Base-by-base conservation (phyloP, 2,329 filamentous ascomycete species). In the Neoascochyta sp. region DNA sequence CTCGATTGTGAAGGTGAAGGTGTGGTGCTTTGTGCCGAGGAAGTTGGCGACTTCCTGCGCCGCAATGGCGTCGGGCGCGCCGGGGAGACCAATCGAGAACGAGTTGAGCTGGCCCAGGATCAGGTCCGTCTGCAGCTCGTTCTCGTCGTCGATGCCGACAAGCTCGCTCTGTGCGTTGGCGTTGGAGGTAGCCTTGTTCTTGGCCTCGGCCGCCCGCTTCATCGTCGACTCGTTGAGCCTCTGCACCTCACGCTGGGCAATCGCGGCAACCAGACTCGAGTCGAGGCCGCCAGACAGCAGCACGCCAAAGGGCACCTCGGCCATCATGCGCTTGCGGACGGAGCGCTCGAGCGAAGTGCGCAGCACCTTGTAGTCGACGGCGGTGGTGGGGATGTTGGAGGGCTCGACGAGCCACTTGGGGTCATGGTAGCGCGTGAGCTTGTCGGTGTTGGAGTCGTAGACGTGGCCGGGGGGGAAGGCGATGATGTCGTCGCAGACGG, bases 1-100 rank as follows among this genome's bases (percentile, higher is more conserved):
- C 65, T 98, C 86, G 34, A 98, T 83, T 40, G 92, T 96, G 66
- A 98, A 98, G 32, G 89, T 96, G 75, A 98, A 93, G 55, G 88
- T 86, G 68, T 98, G 88, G 66, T 98, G 92, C 72, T 92, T 93
- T 34, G 92, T 98, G 57, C 92, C 93, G 22, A 98, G 79, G 74
- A 94, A 98, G 64, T 90, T 85, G 57, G 92, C 92, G 11, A 95
- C 92, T 68, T 95, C 86, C 34, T 89, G 71, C 11, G 92, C 92
- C 25, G 92, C 92, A 65, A 84, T 80, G 58, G 87, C 92, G 65
- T 98, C 92, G 27, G 92, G 92, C 18, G 92, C 86, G 49, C 82
- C 86, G 6, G 90, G 89, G 19, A 98, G 80, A 59, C 92, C 92
- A 49, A 98, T 98, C 10, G 92, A 98, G 75, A 98, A 98, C 10